phyloP scores from a whole-genome alignment of 306 rosid species.

The Quercus bicolor region DNA sequence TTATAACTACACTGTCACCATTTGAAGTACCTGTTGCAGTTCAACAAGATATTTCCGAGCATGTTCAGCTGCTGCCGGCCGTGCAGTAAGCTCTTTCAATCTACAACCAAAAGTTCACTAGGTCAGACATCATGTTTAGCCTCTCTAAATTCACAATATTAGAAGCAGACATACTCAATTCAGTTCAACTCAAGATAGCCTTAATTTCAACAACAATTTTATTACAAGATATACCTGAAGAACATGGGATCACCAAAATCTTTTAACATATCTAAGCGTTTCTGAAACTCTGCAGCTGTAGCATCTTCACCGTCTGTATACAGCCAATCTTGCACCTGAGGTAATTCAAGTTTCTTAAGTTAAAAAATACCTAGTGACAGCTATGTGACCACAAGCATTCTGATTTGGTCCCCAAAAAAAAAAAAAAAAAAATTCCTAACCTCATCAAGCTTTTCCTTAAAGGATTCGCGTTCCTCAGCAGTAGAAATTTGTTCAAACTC shows the following conservation, averaged over 20 bases:
- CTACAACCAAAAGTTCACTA: constrained; percentile 40
- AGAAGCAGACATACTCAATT: constrained; percentile 3
- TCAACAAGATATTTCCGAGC: constrained; percentile 66
- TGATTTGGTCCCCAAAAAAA: constrained; percentile 17
- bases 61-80: constrained; percentile 63
- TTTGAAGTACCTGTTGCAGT: constrained; percentile 60
- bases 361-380: background rate
- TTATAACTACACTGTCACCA: too few species aligned
- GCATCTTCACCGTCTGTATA: constrained; percentile 98
- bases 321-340: constrained; percentile 96
- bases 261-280: constrained; percentile 64
- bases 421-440: constrained; percentile 33
- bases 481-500: constrained; percentile 69
- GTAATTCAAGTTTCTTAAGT: constrained; percentile 20
- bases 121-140: constrained; percentile 18
- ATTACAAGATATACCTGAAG: constrained; percentile 56
- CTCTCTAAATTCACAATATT: constrained; percentile 1
- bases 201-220: background rate
- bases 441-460: constrained; percentile 87
- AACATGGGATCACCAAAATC: constrained; percentile 82
- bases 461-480: constrained; percentile 66
- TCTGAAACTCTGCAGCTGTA: constrained; percentile 77
- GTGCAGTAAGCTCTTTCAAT: constrained; percentile 82
- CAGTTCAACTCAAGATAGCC: background rate
- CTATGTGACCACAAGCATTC: background rate